Percentiles rank a stretch among this genome's conserved stretches.
Conservation (phyloP, 2,329 filamentous ascomycete genomes). For the Moelleriella libera region DNA sequence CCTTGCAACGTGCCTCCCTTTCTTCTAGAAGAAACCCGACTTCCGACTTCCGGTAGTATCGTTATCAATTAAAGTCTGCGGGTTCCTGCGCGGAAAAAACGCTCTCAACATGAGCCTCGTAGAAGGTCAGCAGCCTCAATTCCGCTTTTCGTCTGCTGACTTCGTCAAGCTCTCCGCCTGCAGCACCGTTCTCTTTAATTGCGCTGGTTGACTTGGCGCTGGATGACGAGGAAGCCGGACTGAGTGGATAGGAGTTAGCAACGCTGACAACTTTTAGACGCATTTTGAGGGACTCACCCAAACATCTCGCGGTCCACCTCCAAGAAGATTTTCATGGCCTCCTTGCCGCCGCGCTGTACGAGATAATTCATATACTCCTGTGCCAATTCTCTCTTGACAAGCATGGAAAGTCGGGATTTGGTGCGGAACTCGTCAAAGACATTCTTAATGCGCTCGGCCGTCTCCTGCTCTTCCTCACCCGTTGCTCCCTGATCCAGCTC, state of each 20-base stretch:
- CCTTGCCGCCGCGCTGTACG: constrained; percentile 66
- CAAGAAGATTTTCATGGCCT: constrained; percentile 77
- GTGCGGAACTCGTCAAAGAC: constrained; percentile 63
- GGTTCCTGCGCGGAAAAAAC: constrained; percentile 32
- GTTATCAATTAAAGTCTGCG: constrained; percentile 34
- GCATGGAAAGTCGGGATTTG: constrained; percentile 54
- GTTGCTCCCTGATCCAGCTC: constrained; percentile 72
- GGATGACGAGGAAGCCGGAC: constrained; percentile 10
- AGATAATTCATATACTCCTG: constrained; percentile 73
- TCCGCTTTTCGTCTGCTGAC: constrained; percentile 35
- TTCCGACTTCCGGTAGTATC: too few relatives aligned
- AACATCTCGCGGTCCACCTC: constrained; percentile 74
- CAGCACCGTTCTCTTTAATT: constrained; percentile 31
- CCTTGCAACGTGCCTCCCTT: too few relatives aligned
- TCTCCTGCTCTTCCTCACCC: constrained; percentile 45
- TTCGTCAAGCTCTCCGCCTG: constrained; percentile 33
- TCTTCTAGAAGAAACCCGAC: too few relatives aligned
- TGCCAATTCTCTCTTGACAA: constrained; percentile 60
- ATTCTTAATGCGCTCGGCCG: constrained; percentile 63
- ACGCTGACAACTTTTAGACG: too few relatives aligned
- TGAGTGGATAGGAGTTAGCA: constrained; percentile 4
- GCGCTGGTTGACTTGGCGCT: constrained; percentile 5
- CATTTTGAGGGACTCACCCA: constrained; percentile 39
- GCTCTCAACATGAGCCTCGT: constrained; percentile 34
- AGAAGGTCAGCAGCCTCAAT: constrained; percentile 34